Base-by-base conservation (phyloP, 768 basidiomycete species). In the Boletus fagicola region DNA sequence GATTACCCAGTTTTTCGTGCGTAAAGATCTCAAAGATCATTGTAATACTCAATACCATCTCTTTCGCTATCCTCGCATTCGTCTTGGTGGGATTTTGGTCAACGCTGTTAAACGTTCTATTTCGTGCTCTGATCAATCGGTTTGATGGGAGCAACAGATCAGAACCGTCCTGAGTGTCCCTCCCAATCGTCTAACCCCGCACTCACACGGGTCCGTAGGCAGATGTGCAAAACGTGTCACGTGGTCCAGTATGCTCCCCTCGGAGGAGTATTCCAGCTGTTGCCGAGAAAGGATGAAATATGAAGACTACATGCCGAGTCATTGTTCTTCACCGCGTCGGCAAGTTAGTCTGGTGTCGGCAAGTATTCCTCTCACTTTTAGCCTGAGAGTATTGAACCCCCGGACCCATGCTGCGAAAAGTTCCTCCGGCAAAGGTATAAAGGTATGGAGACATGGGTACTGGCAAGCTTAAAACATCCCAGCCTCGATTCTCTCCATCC, bases 1-100 rank as follows among this genome's bases (percentile, higher is more conserved):
- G 70, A 73, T 63, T 46, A 35, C 35, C 48, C 20, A 16, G 40
- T 24, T 31, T 38, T 24, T 66, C 47, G 54, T 57, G 36, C 54
- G 33, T 49, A 24, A 20, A 4, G 39, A 38, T 20, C 26, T 33
- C 18, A 16, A 50, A 33, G 22, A 9, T 28, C 36, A 51, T 28
- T 64, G 61, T 62, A 60, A 47, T 30, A 16, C 22, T 26, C 3
- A 40, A 52, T 63, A 57, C 35, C 36, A 53, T 57, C 6, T 42
- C 3, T 45, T 39, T 52, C 33, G 30, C 36, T n/a, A 42, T 40
- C 13, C 20, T 55, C 13, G 38, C 28, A 33, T 52, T 47, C 28
- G 18, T 20, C n/a, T 55, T 15, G 18, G 48, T 42, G 44, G 28
- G 31, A 53, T 45, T 47, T 51, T 22, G 16, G 16, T 31, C 20